Conservation (phyloP, 139 green algal genomes). For the Picochlorum sp. region DNA sequence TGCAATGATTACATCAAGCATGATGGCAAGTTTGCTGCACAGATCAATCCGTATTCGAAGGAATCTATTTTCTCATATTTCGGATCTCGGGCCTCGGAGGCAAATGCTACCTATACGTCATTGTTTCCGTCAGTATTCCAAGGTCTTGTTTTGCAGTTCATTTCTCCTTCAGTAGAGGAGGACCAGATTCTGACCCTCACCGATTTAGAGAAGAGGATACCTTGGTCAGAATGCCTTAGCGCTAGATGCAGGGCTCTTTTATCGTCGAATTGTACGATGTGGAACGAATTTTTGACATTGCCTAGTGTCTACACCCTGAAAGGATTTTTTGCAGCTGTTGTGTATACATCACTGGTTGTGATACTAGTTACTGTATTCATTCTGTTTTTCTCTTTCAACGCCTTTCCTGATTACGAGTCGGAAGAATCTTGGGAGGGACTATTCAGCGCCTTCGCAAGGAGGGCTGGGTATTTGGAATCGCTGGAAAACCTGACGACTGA, state of each 20-base stretch:
- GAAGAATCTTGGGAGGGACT: conserved; percentile 22
- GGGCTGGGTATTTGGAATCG: background rate
- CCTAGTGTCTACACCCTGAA: too few species aligned
- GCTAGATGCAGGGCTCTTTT: too few species aligned
- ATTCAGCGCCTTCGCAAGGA: background rate
- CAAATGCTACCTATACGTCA: too few species aligned
- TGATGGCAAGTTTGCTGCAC: background rate
- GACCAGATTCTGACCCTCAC: too few species aligned
- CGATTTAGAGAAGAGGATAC: too few species aligned
- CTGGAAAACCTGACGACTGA: conserved; percentile 8
- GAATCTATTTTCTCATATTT: background rate
- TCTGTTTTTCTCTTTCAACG: conserved; percentile 18
- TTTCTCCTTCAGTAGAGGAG: too few species aligned
- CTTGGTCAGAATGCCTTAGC: too few species aligned
- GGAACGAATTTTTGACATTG: too few species aligned
- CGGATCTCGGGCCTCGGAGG: too few species aligned
- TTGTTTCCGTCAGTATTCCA: too few species aligned
- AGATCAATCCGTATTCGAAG: background rate
- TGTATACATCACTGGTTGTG: conserved; percentile 7
- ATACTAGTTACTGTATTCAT: conserved; percentile 9
- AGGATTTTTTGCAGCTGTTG: background rate
- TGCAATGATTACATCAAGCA: background rate
- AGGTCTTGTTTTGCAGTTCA: too few species aligned
- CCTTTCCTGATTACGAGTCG: conserved; percentile 24
- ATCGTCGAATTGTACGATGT: too few species aligned